Conservation (phyloP, 352 stramenopile genomes). For the Globisporangium sylvaticum region DNA sequence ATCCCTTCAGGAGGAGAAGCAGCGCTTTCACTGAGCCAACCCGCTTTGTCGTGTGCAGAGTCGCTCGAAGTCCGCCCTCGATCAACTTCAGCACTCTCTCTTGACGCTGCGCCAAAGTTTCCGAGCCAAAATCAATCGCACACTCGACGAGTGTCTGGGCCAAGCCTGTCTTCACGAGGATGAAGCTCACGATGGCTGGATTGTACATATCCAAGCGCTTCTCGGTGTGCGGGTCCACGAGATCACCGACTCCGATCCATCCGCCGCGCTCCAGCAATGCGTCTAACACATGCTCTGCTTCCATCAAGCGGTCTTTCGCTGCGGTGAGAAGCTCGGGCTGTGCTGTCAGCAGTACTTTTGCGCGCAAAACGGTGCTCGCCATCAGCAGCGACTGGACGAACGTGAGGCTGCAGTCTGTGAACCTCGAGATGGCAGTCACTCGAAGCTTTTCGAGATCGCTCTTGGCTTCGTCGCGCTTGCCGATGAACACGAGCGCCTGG, state of each 20-base stretch:
- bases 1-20: slow-evolving; percentile 53
- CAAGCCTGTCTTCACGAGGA: slow-evolving; percentile 52
- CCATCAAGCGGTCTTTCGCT: slow-evolving; percentile 21
- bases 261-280: slow-evolving; percentile 42
- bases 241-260: slow-evolving; percentile 41
- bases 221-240: slow-evolving; percentile 5
- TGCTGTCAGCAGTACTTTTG: slow-evolving; percentile 24
- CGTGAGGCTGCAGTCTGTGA: slow-evolving; percentile 23
- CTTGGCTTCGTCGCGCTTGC: slow-evolving; percentile 26
- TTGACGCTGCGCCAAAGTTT: slow-evolving; percentile 20
- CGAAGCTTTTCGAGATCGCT: slow-evolving; percentile 24
- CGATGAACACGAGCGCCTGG: slow-evolving; percentile 38
- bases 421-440: slow-evolving; percentile 16
- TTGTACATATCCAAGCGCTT: slow-evolving; percentile 56
- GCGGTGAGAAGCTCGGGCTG: slow-evolving; percentile 10
- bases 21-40: slow-evolving; percentile 37
- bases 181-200: slow-evolving; percentile 39
- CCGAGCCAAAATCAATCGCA: slow-evolving; percentile 15
- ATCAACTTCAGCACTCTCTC: slow-evolving; percentile 27
- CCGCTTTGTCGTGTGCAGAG: slow-evolving; percentile 37
- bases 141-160: slow-evolving; percentile 45
- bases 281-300: slow-evolving; percentile 46
- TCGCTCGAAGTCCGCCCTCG: slow-evolving; percentile 31
- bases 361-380: slow-evolving; percentile 30
- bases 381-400: slow-evolving; percentile 41